A percentile compares a stretch with the other conserved stretches of the same genome.
Evolutionary conservation across 2,329 filamentous ascomycete genomes (phyloP).

Genomic region (Fusarium fracticaudum): DNA sequence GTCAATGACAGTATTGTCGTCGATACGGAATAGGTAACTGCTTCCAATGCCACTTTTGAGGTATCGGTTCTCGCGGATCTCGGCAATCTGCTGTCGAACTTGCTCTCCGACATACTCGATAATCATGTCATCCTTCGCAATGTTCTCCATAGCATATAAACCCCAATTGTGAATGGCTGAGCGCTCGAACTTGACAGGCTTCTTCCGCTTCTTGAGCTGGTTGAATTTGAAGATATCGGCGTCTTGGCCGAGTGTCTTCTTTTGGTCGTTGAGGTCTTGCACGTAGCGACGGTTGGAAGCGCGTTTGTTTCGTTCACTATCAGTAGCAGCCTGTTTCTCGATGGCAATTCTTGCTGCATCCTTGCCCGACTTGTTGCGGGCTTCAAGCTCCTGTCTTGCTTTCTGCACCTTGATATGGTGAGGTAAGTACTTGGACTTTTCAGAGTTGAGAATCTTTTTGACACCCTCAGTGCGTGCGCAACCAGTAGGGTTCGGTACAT

Average conservation of each 20-base stretch:
- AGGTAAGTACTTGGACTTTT: conserved; percentile 97
- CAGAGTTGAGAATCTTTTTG: conserved; percentile 94
- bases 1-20: conserved; percentile 97
- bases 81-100: conserved; percentile 96
- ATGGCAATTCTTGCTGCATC: conserved; percentile 78
- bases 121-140: conserved; percentile 98
- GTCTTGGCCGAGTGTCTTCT: conserved; percentile 83
- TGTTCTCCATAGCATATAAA: conserved; percentile 96
- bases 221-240: conserved; percentile 97
- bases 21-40: conserved; percentile 97
- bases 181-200: conserved; percentile 96
- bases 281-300: conserved; percentile 95
- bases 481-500: conserved; percentile 86
- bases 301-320: conserved; percentile 91
- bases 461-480: conserved; percentile 91
- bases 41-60: conserved; percentile 96
- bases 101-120: conserved; percentile 99
- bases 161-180: conserved; percentile 99
- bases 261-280: conserved; percentile 94
- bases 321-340: conserved; percentile 84
- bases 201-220: conserved; percentile 99
- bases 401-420: conserved; percentile 97
- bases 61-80: conserved; percentile 91
- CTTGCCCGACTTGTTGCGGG: conserved; percentile 73
- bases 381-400: conserved; percentile 89